These are phyloP conservation scores for Cytospora chrysosperma DNA, from an alignment of 2,329 filamentous ascomycete genomes.

Conservation along the genomic window DNA sequence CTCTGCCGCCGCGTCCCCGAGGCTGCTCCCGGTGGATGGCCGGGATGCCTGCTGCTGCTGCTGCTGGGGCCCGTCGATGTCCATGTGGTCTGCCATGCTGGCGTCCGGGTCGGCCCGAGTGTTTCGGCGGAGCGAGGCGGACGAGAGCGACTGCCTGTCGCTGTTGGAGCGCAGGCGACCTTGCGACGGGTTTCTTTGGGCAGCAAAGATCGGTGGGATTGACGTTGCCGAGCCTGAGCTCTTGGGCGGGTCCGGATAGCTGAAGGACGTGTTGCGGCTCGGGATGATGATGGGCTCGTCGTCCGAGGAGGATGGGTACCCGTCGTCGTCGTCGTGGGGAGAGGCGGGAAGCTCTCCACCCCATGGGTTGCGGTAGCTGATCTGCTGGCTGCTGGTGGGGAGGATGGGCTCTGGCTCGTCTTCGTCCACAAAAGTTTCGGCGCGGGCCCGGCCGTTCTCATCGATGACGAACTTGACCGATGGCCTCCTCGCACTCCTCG, in stretches of 20 bases:
- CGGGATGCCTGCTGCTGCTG: neutral
- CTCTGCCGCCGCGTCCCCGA: constrained; percentile 59
- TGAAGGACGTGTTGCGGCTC: constrained; percentile 59
- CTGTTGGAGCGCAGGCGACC: constrained; percentile 14
- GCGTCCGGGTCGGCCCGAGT: neutral
- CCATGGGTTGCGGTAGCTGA: constrained; percentile 9
- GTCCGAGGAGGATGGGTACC: constrained; percentile 57
- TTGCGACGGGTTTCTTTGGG: constrained; percentile 32
- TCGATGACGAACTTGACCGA: constrained; percentile 65
- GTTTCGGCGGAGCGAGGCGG: constrained; percentile 1
- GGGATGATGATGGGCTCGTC: constrained; percentile 66
- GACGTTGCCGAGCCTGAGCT: constrained; percentile 14
- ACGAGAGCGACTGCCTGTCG: constrained; percentile 6
- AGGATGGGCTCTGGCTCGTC: constrained; percentile 32
- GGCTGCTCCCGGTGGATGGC: constrained; percentile 21
- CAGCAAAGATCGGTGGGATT: constrained; percentile 16
- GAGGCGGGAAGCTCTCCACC: neutral
- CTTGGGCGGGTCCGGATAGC: constrained; percentile 49
- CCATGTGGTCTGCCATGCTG: constrained; percentile 13
- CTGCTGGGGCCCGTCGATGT: constrained; percentile 14
- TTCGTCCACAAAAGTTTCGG: constrained; percentile 48
- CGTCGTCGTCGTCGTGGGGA: constrained; percentile 34
- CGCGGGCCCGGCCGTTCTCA: constrained; percentile 57
- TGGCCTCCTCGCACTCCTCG: constrained; percentile 39
- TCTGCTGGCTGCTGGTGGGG: constrained; percentile 37